These are phyloP conservation scores for Kluyveromyces siamensis DNA, from an alignment of 805 yeast genomes.

Conservation along the genomic window DNA sequence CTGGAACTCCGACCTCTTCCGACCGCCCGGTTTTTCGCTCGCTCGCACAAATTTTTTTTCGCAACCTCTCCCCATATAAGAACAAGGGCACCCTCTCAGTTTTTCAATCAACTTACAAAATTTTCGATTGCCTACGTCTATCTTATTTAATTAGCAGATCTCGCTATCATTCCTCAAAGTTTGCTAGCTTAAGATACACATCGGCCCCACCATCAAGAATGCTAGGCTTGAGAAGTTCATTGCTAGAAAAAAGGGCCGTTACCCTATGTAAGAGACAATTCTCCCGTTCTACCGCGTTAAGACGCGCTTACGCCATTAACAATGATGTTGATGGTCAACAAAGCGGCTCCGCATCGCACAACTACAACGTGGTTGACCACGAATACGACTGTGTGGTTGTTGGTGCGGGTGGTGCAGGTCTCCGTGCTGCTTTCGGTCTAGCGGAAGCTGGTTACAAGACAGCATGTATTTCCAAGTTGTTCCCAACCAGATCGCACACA, in stretches of 20 bases:
- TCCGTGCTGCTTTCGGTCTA: constrained; percentile 96
- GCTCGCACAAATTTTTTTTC: not conserved
- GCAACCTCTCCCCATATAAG: not conserved
- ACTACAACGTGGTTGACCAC: constrained; percentile 91
- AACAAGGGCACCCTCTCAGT: not conserved
- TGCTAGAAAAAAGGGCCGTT: not conserved
- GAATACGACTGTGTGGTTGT: constrained; percentile 97
- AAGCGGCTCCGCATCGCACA: constrained; percentile 48
- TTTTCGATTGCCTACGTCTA: not conserved
- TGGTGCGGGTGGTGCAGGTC: constrained; percentile 99
- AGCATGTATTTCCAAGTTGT: constrained; percentile 92
- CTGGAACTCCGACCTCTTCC: not conserved
- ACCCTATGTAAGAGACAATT: not conserved
- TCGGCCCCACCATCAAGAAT: not conserved
- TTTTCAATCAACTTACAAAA: not conserved
- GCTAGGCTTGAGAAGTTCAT: not conserved
- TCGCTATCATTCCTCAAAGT: not conserved
- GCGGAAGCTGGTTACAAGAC: constrained; percentile 96
- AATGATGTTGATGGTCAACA: constrained; percentile 37
- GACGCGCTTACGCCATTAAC: constrained; percentile 15
- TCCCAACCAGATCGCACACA: constrained; percentile 97
- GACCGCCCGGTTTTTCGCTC: not conserved
- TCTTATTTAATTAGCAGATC: not conserved
- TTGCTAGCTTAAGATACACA: not conserved
- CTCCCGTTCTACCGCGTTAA: not conserved